Evolutionary conservation across 352 stramenopile genomes (phyloP).

Genomic region (Pythium brachiatum): DNA sequence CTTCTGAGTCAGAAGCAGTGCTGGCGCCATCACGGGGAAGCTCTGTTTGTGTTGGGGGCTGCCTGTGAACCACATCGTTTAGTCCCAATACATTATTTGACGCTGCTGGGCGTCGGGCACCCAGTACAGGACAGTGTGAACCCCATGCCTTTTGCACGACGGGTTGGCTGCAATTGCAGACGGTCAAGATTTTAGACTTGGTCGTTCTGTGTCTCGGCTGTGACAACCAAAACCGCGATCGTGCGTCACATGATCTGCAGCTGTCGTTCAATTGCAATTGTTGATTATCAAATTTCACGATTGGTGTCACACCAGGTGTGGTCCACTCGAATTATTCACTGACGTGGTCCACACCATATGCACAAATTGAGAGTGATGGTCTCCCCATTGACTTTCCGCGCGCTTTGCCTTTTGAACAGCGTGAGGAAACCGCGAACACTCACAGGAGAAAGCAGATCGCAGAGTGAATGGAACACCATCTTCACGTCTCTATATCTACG

Average conservation of each 20-base stretch:
- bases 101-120: no score
- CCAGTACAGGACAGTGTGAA: no score
- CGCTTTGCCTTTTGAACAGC: constrained; percentile 26
- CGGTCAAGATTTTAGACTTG: no score
- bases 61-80: no score
- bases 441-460: not conserved
- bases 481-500: not conserved
- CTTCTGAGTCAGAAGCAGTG: not conserved
- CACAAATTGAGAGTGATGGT: constrained; percentile 21
- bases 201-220: not conserved
- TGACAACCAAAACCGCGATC: not conserved
- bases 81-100: no score
- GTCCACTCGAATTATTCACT: constrained; percentile 4
- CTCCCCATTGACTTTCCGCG: constrained; percentile 8
- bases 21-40: not conserved
- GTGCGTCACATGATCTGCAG: not conserved
- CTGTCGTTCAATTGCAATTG: not conserved
- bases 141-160: no score
- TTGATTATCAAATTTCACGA: not conserved
- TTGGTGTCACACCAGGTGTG: not conserved
- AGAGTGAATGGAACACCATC: constrained; percentile 1
- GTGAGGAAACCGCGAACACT: not conserved
- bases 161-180: no score
- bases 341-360: constrained; percentile 20
- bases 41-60: no score